These are phyloP conservation scores for Fusarium sp. DNA, from an alignment of 2,329 filamentous ascomycete species.

Conservation along the genomic window DNA sequence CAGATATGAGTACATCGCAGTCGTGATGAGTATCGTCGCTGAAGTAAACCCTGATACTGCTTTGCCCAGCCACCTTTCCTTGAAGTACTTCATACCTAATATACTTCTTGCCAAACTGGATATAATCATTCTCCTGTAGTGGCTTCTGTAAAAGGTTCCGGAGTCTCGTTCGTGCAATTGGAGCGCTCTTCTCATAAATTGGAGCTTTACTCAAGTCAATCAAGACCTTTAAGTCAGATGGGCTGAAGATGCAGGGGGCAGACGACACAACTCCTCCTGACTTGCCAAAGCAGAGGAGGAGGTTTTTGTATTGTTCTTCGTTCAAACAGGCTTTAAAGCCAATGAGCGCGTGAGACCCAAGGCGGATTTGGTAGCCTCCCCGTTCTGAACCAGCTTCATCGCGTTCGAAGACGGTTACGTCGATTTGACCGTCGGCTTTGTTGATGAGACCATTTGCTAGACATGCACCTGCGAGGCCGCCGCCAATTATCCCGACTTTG, in stretches of 20 bases:
- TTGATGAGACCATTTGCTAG: background rate
- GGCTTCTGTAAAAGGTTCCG: background rate
- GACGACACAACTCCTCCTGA: background rate
- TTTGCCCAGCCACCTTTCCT: background rate
- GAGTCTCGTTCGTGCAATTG: rapidly evolving
- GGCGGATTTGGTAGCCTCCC: background rate
- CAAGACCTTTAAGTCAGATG: background rate
- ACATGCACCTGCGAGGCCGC: background rate
- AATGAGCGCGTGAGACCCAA: rapidly evolving
- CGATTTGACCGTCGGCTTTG: background rate
- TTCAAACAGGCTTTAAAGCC: background rate
- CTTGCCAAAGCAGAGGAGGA: background rate
- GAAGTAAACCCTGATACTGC: background rate
- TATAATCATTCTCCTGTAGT: rapidly evolving
- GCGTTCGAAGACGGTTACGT: background rate
- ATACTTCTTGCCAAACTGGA: background rate
- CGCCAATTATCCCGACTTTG: background rate
- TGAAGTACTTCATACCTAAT: background rate
- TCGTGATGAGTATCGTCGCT: background rate
- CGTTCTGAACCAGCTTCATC: background rate
- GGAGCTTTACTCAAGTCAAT: background rate
- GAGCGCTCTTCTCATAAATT: background rate
- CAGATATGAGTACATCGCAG: background rate
- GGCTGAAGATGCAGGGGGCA: background rate
- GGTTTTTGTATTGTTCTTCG: background rate